These are phyloP conservation scores for Alternaria sp. DNA, from an alignment of 2,329 filamentous ascomycete species.

Conservation along the genomic window DNA sequence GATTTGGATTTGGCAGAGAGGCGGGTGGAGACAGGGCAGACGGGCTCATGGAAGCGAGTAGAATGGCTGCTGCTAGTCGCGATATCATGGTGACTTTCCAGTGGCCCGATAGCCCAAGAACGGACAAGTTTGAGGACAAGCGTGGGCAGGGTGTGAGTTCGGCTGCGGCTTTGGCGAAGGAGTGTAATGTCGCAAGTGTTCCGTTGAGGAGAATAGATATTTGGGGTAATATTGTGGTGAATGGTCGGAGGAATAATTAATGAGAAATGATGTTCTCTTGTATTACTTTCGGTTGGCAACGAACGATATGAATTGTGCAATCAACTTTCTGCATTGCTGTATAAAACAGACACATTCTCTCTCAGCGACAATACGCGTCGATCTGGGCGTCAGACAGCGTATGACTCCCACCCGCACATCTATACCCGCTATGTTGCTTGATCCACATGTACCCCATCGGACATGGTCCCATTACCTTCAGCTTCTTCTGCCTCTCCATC, in stretches of 20 bases:
- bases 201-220: background rate
- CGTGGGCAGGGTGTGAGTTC: background rate
- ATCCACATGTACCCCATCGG: slow-evolving; percentile 67
- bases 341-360: background rate
- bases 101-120: background rate
- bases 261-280: background rate
- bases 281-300: fast-evolving
- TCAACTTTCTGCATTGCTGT: background rate
- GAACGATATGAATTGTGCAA: background rate
- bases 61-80: background rate
- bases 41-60: background rate
- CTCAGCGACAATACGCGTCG: slow-evolving; percentile 5
- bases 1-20: background rate
- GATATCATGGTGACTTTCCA: background rate
- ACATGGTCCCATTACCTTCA: slow-evolving; percentile 64
- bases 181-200: background rate
- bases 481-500: slow-evolving; percentile 52
- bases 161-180: background rate
- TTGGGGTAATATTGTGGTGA: background rate
- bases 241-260: background rate
- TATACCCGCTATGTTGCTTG: slow-evolving; percentile 63
- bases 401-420: slow-evolving; percentile 64
- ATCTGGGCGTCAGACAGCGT: background rate
- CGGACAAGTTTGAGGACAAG: background rate
- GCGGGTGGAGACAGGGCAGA: background rate